A percentile compares a stretch with the other conserved stretches of the same genome.
Evolutionary conservation across 2,329 filamentous ascomycete genomes (phyloP).

Genomic region (Scedosporium dehoogii): DNA sequence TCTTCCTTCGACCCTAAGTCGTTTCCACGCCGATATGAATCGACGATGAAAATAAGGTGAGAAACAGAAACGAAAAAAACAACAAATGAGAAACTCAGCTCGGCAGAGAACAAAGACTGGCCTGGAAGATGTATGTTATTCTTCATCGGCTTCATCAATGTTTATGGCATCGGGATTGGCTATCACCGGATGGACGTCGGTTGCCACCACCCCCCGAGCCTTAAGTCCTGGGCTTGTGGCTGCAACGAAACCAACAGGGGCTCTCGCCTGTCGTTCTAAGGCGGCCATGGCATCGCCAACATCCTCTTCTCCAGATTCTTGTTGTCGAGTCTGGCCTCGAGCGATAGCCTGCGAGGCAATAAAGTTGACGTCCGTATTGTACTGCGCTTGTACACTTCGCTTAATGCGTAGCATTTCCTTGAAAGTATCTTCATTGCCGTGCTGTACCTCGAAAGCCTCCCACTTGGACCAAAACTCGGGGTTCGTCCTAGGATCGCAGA

Average conservation of each 20-base stretch:
- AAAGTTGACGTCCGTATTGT: constrained; percentile 98
- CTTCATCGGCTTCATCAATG: constrained; percentile 63
- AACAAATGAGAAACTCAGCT: no score
- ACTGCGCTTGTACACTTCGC: constrained; percentile 92
- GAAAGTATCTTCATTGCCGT: constrained; percentile 98
- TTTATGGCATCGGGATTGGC: constrained; percentile 81
- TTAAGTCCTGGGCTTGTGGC: constrained; percentile 62
- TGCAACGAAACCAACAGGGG: constrained; percentile 83
- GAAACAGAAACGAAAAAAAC: no score
- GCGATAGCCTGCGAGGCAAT: constrained; percentile 93
- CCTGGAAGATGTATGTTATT: constrained; percentile 14
- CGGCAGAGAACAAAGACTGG: background rate
- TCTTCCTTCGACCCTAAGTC: background rate
- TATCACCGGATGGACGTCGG: constrained; percentile 25
- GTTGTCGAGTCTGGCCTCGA: constrained; percentile 51
- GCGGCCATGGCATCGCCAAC: constrained; percentile 78
- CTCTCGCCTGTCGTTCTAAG: constrained; percentile 77
- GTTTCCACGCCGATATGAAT: background rate
- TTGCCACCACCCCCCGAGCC: constrained; percentile 38
- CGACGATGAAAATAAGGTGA: background rate
- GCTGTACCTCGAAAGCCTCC: constrained; percentile 94
- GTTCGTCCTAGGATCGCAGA: constrained; percentile 88
- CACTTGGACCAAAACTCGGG: constrained; percentile 91
- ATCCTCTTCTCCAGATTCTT: constrained; percentile 37
- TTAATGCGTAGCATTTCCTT: constrained; percentile 99